Base-by-base conservation (phyloP, 345 rosid species). In the Cardamine occulta region DNA sequence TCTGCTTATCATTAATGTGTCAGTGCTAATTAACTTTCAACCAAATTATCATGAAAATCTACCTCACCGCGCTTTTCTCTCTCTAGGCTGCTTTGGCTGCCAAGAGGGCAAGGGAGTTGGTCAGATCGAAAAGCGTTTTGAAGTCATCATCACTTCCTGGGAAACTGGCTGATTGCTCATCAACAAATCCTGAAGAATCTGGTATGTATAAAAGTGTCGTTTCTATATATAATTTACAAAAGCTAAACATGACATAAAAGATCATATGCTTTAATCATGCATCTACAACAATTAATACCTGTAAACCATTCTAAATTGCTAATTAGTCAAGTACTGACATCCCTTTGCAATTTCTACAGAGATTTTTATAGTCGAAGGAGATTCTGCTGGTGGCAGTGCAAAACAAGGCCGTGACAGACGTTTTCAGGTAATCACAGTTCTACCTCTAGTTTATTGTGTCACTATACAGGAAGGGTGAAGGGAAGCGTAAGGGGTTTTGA, bases 301-400 rank as follows among this genome's bases (percentile, higher is more conserved):
- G 51, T 35, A 23, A 39, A 37, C 39, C 44, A 44, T 76, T 24
- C 39, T 39, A 29, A 19, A 19, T 19, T 19, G 19, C 19, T 2
- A 29, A 29, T 75, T 6, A 14, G 31, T 63, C 35, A 74, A 74
- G 66, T 56, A 69, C 2, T 76, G 34, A 77, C 68, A 66, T 65
- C 37, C 55, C 18, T 72, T 59, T 52, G 42, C 64, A 40, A 66
- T 52, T 23, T 51, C 48, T 83, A 58, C 85, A 95, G 99, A 95
- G 80, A 95, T 95, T 74, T 95, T 95, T 74, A 93, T 95, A 66
- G 99, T 95, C 6, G 99, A 95, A 81, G 99, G 99, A 55, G 98
- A 95, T 81, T 95, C 99, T 42, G 99, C 99, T 51, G 99, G 99
- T 51, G 98, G 98, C 74, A 95, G 99, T 85, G 99, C 99, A 68